Percentiles rank a stretch among this genome's conserved stretches.
Evolutionary conservation across 2,329 filamentous ascomycete species (phyloP).

Genomic region (Apiospora malaysiana): DNA sequence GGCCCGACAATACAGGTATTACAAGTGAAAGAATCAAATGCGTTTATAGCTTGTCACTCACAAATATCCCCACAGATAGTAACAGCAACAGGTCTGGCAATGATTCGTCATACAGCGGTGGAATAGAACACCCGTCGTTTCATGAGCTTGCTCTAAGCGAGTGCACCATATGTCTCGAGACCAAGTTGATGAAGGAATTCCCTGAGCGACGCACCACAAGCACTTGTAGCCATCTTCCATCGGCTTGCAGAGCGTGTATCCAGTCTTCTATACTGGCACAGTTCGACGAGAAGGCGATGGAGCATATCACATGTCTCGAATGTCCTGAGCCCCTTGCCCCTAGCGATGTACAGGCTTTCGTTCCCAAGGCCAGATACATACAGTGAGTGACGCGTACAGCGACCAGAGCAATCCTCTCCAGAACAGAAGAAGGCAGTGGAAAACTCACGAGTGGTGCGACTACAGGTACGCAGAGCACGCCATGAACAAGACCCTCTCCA

Average conservation of each 20-base stretch:
- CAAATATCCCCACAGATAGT: no score
- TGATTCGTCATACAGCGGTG: background rate
- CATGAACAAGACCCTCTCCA: constrained; percentile 42
- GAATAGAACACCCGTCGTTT: background rate
- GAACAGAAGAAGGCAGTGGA: background rate
- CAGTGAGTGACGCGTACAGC: background rate
- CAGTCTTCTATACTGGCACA: background rate
- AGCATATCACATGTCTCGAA: background rate
- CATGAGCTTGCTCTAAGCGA: background rate
- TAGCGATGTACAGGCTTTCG: background rate
- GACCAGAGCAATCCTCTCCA: background rate
- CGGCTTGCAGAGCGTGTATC: background rate
- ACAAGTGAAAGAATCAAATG: no score
- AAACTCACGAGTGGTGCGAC: background rate
- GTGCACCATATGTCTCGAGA: background rate
- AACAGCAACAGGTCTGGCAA: no score
- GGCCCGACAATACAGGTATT: no score
- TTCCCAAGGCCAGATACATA: background rate
- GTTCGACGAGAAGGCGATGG: background rate
- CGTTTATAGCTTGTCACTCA: no score
- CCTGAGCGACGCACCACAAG: background rate
- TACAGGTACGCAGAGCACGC: background rate
- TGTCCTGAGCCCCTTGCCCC: background rate
- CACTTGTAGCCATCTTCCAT: background rate
- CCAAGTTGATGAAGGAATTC: background rate